Base-by-base conservation (phyloP, 768 basidiomycete genomes). In the Peribolospora baueri region DNA sequence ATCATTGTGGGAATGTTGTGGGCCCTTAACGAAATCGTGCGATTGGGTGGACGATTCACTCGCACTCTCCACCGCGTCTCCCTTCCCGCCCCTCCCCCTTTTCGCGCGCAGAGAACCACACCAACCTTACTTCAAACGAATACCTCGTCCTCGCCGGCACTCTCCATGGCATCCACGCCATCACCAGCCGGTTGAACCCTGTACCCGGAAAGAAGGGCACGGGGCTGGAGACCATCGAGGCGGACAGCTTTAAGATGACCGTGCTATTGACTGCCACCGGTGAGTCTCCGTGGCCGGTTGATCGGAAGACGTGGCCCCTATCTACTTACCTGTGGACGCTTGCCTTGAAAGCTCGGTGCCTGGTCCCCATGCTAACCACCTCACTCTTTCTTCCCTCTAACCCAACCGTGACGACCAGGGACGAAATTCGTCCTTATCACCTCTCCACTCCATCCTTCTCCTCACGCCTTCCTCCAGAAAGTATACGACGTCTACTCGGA, bases 101-200 rank as follows among this genome's bases (percentile, higher is more conserved):
- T 46, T 38, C 36, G 50, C 51, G 40, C 49, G 38, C 66, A 93
- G 93, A 90, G 60, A 88, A 86, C n/a, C 78, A 97, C 50, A 80
- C 87, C 7, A 76, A 80, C 56, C 72, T 91, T 53, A 83, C 84
- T 5, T 85, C 90, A 25, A 93, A 93, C 68, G 88, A 93, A 71
- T 82, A 87, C 60, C 78, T 98, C 54, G 84, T 97, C 13, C 76
- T 97, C 46, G 93, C 93, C 3, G 91, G 91, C 48, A 97, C 93
- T 10, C 69, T 97, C 43, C 93, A 97, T 59, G 90, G 91, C 52
- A 91, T 98, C 39, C 93, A 97, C 62, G 93, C 93, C n/a, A 97
- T 97, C 61, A 95, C 91, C 0, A 81, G 82, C 59, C 77, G 84
- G 48, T 72, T 98, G 48, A 86, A 84, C 4, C 91, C 93, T 3